Evolutionary conservation across 106 monocot species (phyloP).

Genomic region (Dendrobium chrysotoxum): DNA sequence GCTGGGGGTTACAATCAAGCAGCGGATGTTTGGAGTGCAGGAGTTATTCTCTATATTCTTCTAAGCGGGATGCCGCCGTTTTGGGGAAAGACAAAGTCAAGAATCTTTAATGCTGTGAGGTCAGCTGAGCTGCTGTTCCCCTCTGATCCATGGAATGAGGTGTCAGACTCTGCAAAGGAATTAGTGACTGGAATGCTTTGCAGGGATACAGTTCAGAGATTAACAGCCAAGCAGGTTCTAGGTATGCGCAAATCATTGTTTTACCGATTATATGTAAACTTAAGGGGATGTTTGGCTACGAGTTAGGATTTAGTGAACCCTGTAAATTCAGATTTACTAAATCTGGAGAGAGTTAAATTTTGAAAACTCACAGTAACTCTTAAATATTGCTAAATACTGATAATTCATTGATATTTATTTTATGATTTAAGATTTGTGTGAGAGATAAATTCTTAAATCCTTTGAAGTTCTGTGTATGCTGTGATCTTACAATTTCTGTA

Average conservation of each 20-base stretch:
- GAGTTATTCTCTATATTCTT: constrained; percentile 88
- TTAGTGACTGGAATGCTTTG: constrained; percentile 68
- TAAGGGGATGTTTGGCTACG: too few species aligned
- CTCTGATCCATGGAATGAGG: constrained; percentile 55
- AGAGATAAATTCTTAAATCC: too few species aligned
- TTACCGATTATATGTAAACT: background rate
- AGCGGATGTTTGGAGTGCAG: constrained; percentile 93
- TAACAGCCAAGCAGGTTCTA: constrained; percentile 62
- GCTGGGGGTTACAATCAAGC: constrained; percentile 86
- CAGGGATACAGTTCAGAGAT: constrained; percentile 54
- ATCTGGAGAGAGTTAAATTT: too few species aligned
- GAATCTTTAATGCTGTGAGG: constrained; percentile 76
- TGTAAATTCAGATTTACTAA: too few species aligned
- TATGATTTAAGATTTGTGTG: too few species aligned
- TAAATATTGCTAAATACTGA: too few species aligned
- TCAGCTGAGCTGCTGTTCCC: constrained; percentile 65
- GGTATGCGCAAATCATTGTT: constrained; percentile 27
- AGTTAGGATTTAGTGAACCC: too few species aligned
- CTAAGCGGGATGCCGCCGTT: constrained; percentile 92
- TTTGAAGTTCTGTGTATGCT: too few species aligned
- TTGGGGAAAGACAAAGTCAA: constrained; percentile 94
- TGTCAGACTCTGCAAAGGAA: constrained; percentile 74
- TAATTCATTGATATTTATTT: too few species aligned
- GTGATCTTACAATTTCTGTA: too few species aligned
- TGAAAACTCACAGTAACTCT: too few species aligned